phyloP scores from a whole-genome alignment of 2,329 filamentous ascomycete genomes.

The Aplosporella prunicola region DNA sequence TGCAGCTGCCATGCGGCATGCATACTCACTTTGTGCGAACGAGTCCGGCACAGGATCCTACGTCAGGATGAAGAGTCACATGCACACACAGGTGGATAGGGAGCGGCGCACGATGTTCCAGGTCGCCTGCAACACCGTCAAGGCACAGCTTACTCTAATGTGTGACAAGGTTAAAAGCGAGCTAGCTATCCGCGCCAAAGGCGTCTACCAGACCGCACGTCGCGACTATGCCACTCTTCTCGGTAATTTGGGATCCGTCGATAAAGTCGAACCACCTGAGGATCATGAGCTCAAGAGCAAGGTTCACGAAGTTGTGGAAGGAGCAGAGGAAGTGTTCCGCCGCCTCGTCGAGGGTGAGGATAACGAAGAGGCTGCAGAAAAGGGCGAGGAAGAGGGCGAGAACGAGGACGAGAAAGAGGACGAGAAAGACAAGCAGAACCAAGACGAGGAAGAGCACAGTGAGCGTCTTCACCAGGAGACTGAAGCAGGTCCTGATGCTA shows the following conservation, averaged over 20 bases:
- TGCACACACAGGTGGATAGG: constrained; percentile 37
- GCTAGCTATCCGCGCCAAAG: constrained; percentile 37
- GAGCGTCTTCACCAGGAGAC: no score
- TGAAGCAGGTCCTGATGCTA: no score
- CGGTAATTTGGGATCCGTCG: constrained; percentile 14
- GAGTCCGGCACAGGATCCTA: constrained; percentile 41
- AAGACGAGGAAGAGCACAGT: no score
- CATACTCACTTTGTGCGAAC: constrained; percentile 37
- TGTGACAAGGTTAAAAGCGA: constrained; percentile 33
- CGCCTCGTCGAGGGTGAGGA: constrained; percentile 4
- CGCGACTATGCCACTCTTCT: constrained; percentile 30
- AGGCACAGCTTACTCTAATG: constrained; percentile 32
- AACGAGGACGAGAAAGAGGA: not conserved
- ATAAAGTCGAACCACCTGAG: not conserved
- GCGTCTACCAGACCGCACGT: constrained; percentile 30
- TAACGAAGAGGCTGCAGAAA: not conserved
- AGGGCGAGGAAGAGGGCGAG: not conserved
- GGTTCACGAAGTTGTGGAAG: not conserved
- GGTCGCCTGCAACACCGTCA: constrained; percentile 34
- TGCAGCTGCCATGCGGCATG: constrained; percentile 33
- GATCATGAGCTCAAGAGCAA: not conserved
- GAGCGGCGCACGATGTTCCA: constrained; percentile 42
- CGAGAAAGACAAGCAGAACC: no score
- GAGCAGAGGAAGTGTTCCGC: constrained; percentile 1
- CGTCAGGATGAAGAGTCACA: constrained; percentile 43